A percentile compares a stretch with the other conserved stretches of the same genome.
Conservation (phyloP, 176 grass and related monocot species). For the Cocos nucifera region DNA sequence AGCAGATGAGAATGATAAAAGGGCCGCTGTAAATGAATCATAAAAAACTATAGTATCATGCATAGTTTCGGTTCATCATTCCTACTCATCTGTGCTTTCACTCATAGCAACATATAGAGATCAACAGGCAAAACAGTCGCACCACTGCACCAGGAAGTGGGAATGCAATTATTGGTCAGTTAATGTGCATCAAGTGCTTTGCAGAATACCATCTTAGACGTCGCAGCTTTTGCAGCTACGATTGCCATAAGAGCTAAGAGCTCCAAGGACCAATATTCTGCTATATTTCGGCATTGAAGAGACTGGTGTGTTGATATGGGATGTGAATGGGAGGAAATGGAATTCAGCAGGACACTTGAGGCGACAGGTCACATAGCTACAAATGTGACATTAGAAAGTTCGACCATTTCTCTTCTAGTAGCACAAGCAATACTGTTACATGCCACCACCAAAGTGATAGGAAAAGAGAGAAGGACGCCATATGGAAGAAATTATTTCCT, state of each 20-base stretch:
- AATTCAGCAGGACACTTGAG: no score
- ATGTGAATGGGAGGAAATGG: no score
- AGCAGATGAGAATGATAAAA: no score
- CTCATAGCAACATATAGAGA: conserved; percentile 21
- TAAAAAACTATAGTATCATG: not conserved
- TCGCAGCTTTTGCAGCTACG: conserved; percentile 1
- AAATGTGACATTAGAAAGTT: no score
- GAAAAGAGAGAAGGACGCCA: no score
- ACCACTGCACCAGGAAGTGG: conserved; percentile 46
- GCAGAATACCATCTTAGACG: conserved; percentile 8
- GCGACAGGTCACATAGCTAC: no score
- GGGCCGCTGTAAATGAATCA: not conserved
- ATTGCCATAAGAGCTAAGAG: conserved; percentile 15
- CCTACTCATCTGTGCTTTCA: conserved; percentile 11
- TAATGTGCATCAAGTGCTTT: conserved; percentile 26
- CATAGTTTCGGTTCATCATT: conserved; percentile 12
- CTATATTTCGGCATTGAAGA: not conserved
- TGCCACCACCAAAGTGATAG: no score
- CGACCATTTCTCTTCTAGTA: no score
- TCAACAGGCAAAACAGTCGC: conserved; percentile 66
- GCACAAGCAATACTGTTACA: no score
- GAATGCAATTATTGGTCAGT: conserved; percentile 41
- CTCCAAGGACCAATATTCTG: conserved; percentile 18
- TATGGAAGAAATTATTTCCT: no score
- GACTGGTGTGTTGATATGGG: no score